phyloP scores from a whole-genome alignment of 2,329 filamentous ascomycete genomes.

The Fusarium palustre region DNA sequence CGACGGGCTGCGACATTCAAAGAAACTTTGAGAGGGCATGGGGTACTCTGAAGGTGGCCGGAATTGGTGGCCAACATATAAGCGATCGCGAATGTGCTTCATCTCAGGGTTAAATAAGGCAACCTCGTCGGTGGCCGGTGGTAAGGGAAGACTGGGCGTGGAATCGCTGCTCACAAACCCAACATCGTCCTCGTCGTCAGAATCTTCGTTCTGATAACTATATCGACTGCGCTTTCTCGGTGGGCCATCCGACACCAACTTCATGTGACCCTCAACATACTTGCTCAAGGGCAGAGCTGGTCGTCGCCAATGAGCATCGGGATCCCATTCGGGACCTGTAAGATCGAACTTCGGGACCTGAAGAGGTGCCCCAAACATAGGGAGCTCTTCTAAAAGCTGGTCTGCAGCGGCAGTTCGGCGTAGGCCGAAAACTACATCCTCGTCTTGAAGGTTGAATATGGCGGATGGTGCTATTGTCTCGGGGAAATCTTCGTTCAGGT shows the following conservation, averaged over 20 bases:
- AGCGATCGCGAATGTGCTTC: slow-evolving; percentile 86
- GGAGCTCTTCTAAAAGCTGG: slow-evolving; percentile 82
- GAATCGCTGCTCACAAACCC: slow-evolving; percentile 68
- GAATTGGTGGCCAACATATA: slow-evolving; percentile 93
- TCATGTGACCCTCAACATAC: slow-evolving; percentile 84
- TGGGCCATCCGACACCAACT: slow-evolving; percentile 72
- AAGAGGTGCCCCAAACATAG: slow-evolving; percentile 77
- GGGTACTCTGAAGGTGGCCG: slow-evolving; percentile 89
- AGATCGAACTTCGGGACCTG: slow-evolving; percentile 69
- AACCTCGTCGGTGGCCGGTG: slow-evolving; percentile 79
- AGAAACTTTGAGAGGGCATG: slow-evolving; percentile 92
- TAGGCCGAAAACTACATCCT: slow-evolving; percentile 84
- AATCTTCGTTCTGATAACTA: slow-evolving; percentile 79
- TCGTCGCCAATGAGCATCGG: slow-evolving; percentile 78
- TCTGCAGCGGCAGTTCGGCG: slow-evolving; percentile 80
- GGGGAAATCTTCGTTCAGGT: slow-evolving; percentile 55
- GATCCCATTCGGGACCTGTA: slow-evolving; percentile 68
- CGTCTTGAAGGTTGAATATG: slow-evolving; percentile 84
- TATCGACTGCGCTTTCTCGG: slow-evolving; percentile 85
- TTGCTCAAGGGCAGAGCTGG: slow-evolving; percentile 88
- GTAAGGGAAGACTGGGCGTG: slow-evolving; percentile 62
- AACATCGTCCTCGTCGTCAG: slow-evolving; percentile 67
- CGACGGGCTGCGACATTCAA: slow-evolving; percentile 85
- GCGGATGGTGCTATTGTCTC: slow-evolving; percentile 75
- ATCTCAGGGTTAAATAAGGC: slow-evolving; percentile 91